Conservation (phyloP, 2,329 filamentous ascomycete genomes). For the Ophiostoma ulmi region DNA sequence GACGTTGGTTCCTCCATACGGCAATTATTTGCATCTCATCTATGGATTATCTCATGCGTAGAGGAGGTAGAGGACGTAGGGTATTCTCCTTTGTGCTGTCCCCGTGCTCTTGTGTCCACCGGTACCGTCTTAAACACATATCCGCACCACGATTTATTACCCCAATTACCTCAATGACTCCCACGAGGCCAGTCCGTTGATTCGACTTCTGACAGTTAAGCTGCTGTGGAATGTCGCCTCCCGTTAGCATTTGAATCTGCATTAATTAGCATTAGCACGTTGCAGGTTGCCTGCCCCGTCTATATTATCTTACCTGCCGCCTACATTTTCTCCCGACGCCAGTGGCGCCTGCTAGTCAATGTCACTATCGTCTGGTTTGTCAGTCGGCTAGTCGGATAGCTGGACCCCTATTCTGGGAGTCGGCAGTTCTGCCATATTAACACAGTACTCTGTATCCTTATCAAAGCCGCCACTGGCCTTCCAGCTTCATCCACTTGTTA, state of each 20-base stretch:
- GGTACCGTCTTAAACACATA: neutral
- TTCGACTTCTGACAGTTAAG: neutral
- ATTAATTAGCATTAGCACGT: neutral
- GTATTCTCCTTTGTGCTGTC: neutral
- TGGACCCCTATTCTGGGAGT: neutral
- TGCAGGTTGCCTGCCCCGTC: neutral
- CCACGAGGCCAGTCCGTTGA: neutral
- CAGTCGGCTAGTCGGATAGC: no score
- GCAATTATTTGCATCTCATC: neutral
- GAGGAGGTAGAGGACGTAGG: no score
- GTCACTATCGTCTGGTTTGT: neutral
- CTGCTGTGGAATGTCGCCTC: constrained; percentile 1
- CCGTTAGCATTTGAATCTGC: neutral
- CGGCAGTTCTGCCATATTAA: neutral
- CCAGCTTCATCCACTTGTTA: neutral
- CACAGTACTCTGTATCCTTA: neutral
- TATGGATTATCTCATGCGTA: neutral
- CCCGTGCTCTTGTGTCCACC: neutral
- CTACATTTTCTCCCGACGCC: neutral
- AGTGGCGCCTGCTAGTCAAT: neutral
- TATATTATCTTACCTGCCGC: neutral
- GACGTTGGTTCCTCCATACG: neutral
- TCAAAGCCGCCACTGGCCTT: neutral
- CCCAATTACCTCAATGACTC: neutral
- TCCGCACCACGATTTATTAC: neutral